Conservation (phyloP, 1,284 basidiomycete species). For the Grifola frondosa region DNA sequence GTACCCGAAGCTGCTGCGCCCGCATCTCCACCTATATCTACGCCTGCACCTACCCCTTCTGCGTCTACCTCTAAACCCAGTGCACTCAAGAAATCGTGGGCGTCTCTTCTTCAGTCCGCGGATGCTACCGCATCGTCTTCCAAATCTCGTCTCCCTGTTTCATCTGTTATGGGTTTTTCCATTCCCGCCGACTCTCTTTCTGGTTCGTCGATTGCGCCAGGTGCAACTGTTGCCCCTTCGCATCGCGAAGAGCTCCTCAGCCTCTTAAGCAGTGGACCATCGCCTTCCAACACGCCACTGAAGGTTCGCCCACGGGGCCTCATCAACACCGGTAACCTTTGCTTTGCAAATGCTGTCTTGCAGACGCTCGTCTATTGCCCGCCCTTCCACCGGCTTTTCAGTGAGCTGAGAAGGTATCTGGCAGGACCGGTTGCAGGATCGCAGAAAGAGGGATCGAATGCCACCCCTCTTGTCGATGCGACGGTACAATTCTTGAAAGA, state of each 20-base stretch:
- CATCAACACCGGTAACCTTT: constrained; percentile 96
- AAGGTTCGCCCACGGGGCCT: constrained; percentile 76
- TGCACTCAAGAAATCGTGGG: constrained; percentile 68
- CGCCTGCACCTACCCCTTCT: constrained; percentile 27
- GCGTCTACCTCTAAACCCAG: constrained; percentile 32
- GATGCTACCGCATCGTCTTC: constrained; percentile 37
- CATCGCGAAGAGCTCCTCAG: constrained; percentile 56
- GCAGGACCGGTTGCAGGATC: constrained; percentile 29
- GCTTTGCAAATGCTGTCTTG: constrained; percentile 94
- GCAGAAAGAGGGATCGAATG: constrained; percentile 41
- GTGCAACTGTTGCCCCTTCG: constrained; percentile 37
- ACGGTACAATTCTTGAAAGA: constrained; percentile 82
- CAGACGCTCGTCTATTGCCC: constrained; percentile 90
- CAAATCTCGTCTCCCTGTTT: constrained; percentile 52
- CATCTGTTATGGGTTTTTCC: constrained; percentile 68
- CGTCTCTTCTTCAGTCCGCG: constrained; percentile 61
- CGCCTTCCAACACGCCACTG: constrained; percentile 29
- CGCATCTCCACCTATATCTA: constrained; percentile 22
- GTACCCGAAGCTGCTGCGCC: constrained; percentile 13
- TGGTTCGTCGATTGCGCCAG: constrained; percentile 10
- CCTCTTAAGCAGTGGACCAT: constrained; percentile 53
- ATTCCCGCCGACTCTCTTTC: constrained; percentile 45
- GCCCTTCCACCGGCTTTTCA: constrained; percentile 83
- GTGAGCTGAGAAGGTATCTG: constrained; percentile 63
- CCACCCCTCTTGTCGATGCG: constrained; percentile 83